Conservation (phyloP, 345 rosid species). For the Acer campestre region DNA sequence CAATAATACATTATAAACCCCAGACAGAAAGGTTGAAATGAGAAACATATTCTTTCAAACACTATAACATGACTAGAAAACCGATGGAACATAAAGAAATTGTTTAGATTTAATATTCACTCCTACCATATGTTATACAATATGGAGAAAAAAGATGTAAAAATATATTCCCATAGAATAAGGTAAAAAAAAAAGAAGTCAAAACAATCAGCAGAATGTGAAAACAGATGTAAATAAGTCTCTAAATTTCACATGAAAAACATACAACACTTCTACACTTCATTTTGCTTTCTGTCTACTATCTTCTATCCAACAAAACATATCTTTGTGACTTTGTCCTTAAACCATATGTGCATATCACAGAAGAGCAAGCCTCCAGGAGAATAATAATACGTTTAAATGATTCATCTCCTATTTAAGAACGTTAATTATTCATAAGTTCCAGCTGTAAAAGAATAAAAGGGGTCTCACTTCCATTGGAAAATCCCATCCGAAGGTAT, state of each 20-base stretch:
- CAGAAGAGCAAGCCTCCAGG: too few species aligned
- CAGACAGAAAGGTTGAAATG: not conserved
- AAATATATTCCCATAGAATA: not conserved
- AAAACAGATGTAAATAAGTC: not conserved
- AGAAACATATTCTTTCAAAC: not conserved
- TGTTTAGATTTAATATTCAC: not conserved
- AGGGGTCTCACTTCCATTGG: too few species aligned
- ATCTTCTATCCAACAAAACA: too few species aligned
- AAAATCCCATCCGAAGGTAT: too few species aligned
- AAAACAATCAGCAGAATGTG: not conserved
- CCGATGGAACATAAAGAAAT: not conserved
- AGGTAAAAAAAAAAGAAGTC: not conserved
- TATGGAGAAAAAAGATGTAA: not conserved
- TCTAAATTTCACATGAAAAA: not conserved
- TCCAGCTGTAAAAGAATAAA: too few species aligned
- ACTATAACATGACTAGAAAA: not conserved
- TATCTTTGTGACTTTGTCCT: too few species aligned
- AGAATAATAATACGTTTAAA: too few species aligned
- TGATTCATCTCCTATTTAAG: too few species aligned
- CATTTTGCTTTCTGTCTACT: not conserved
- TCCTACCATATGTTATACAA: not conserved
- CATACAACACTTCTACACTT: not conserved
- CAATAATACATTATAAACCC: not conserved
- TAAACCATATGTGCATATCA: too few species aligned
- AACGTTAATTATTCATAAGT: too few species aligned